phyloP scores from a whole-genome alignment of 73 alveolate genomes.

The Paramecium primaurelia region DNA sequence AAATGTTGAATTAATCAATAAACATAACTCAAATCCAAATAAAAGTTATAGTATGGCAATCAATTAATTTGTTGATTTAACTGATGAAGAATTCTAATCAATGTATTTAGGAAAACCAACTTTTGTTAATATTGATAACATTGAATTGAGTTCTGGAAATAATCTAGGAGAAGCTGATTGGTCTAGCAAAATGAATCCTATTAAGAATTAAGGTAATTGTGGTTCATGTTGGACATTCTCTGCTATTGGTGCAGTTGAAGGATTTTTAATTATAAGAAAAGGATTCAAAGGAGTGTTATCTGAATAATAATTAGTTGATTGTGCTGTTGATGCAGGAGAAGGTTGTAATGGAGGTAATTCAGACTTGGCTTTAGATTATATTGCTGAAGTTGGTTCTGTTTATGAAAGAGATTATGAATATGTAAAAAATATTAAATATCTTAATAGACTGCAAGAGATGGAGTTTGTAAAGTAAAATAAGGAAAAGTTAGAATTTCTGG shows the following conservation, averaged over 20 bases:
- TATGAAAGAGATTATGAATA: slow-evolving; percentile 59
- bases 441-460: slow-evolving; percentile 17
- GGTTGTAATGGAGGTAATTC: slow-evolving; percentile 71
- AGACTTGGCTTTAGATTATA: slow-evolving; percentile 33
- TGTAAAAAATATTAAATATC: not conserved
- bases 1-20: not conserved
- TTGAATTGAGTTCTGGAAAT: not conserved
- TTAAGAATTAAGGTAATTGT: slow-evolving; percentile 78
- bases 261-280: slow-evolving; percentile 63
- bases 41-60: slow-evolving; percentile 1
- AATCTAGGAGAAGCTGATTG: slow-evolving; percentile 57
- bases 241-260: slow-evolving; percentile 78
- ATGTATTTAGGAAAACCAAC: not conserved
- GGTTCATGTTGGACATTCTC: slow-evolving; percentile 92
- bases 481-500: not conserved
- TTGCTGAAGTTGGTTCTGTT: slow-evolving; percentile 16
- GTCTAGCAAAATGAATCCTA: slow-evolving; percentile 71
- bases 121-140: not conserved
- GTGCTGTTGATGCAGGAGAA: slow-evolving; percentile 67
- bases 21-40: slow-evolving; percentile 17
- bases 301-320: slow-evolving; percentile 76
- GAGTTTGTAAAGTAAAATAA: slow-evolving; percentile 39
- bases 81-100: slow-evolving; percentile 39
- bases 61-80: slow-evolving; percentile 50
- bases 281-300: slow-evolving; percentile 45